Conservation (phyloP, 108 stramenopile genomes). For the Cyclotella atomus region DNA sequence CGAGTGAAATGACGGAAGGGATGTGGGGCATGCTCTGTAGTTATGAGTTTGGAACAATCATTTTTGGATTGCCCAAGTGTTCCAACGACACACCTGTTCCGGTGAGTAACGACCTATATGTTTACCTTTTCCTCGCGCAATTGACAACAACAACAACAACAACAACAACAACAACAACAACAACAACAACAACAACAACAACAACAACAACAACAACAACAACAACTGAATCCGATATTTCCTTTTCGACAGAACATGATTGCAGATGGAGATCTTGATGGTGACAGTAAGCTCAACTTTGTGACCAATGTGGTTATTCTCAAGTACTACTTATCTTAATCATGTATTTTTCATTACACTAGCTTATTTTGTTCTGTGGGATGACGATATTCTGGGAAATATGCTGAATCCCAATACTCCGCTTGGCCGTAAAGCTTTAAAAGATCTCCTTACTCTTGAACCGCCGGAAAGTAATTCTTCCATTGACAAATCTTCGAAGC, state of each 20-base stretch:
- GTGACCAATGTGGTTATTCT: neutral
- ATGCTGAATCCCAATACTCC: conserved; percentile 14
- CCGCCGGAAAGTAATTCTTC: neutral
- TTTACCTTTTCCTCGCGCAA: neutral
- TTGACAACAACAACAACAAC: too few relatives aligned
- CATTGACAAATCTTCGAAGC: conserved; percentile 21
- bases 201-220: too few relatives aligned
- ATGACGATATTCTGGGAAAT: conserved; percentile 19
- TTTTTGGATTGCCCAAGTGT: conserved; percentile 33
- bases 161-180: too few relatives aligned
- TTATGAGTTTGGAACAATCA: conserved; percentile 41
- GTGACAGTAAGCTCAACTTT: conserved; percentile 20
- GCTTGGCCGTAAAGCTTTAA: conserved; percentile 10
- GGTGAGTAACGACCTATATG: neutral
- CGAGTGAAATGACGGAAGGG: conserved; percentile 23
- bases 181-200: too few relatives aligned
- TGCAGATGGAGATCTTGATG: conserved; percentile 49
- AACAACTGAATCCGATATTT: neutral
- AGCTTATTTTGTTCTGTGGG: conserved; percentile 41
- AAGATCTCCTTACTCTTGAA: conserved; percentile 12
- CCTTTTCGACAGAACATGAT: conserved; percentile 8
- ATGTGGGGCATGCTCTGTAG: conserved; percentile 34
- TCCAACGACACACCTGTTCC: conserved; percentile 11
- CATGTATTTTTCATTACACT: neutral
- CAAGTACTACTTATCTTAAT: neutral